Evolutionary conservation across 2,329 filamentous ascomycete species (phyloP), one percentile per base, ranked within the genome.

Genomic region (Claviceps humidiphila): DNA sequence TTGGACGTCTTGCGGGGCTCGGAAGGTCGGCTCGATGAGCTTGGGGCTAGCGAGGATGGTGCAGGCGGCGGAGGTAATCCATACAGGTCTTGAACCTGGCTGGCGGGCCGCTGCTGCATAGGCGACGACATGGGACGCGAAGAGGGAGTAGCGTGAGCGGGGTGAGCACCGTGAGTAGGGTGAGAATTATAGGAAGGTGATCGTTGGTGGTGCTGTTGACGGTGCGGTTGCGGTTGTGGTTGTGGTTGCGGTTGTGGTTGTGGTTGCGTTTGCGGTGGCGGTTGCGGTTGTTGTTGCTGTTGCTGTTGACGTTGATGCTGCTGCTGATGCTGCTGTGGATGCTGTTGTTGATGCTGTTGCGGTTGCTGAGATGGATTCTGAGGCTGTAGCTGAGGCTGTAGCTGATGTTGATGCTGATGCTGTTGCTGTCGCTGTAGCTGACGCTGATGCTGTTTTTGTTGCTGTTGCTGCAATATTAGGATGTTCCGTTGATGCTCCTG

Each of bases 1-100:
- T 70, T 83, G 14, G 79, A 82, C 7, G 74, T 81, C 67, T 82
- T 83, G n/a, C 75, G 72, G 47, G 67, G 67, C 57, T 78, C 75
- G 2, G 74, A 62, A 41, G 71, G 64, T 30, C 71, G 68, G 3
- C 68, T 66, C n/a, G 61, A 57, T 4, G 55, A 57, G 37, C 16
- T 47, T 24, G 49, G 53, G 46, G 4, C 46, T 42, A 8, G 53
- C 20, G 16, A 17, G 6, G 49, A 20, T 13, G 46, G 39, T 17
- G 66, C 62, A 13, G 64, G 56, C 40, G 62, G 60, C 46, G 65
- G 58, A 17, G 64, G 58, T 16, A 55, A 55, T 38, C 59, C 54
- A 48, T 66, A 69, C 8, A 58, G 58, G 17, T 68, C 66, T 22
- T 61, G 62, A 24, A 57, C 53, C 40, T 63, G 61, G 9, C 62